These are phyloP conservation scores for Mycena kentingensis DNA, from an alignment of 768 basidiomycete genomes.

Conservation along the genomic window DNA sequence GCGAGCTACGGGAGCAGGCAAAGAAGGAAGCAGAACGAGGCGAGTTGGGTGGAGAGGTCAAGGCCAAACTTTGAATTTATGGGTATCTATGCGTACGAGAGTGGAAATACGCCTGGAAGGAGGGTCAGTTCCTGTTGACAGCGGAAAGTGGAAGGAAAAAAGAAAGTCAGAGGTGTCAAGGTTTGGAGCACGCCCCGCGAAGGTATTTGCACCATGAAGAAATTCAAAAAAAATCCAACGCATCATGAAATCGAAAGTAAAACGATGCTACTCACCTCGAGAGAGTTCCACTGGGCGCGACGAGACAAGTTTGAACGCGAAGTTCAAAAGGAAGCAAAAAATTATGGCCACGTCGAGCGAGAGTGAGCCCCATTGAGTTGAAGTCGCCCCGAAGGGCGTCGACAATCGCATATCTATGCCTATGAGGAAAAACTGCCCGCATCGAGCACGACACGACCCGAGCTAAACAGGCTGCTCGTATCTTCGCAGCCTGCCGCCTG, in stretches of 20 bases:
- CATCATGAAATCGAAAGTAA: slow-evolving; percentile 51
- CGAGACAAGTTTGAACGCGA: slow-evolving; percentile 58
- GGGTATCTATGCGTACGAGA: background rate
- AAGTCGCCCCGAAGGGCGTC: slow-evolving; percentile 43
- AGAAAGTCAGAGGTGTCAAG: slow-evolving; percentile 59
- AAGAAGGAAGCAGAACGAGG: slow-evolving; percentile 46
- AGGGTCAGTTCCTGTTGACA: background rate
- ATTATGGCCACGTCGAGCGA: slow-evolving; percentile 60
- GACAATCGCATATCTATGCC: slow-evolving; percentile 86
- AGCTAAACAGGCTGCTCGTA: slow-evolving; percentile 67
- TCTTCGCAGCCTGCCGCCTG: slow-evolving; percentile 69
- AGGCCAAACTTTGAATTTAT: slow-evolving; percentile 36
- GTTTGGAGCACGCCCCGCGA: slow-evolving; percentile 72
- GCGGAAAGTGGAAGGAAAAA: background rate
- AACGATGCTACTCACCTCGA: slow-evolving; percentile 23
- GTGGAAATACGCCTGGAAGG: slow-evolving; percentile 11
- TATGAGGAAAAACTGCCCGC: slow-evolving; percentile 73
- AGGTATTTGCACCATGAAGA: slow-evolving; percentile 88
- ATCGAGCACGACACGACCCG: slow-evolving; percentile 38
- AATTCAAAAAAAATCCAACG: slow-evolving; percentile 69
- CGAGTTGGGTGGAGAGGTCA: slow-evolving; percentile 30
- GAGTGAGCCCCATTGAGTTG: slow-evolving; percentile 95
- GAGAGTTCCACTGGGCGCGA: slow-evolving; percentile 4
- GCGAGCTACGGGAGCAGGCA: slow-evolving; percentile 53
- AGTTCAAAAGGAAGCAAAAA: slow-evolving; percentile 60